Conservation (phyloP, 192 early-diverging fungal genomes). For the Kickxella alabastrina region DNA sequence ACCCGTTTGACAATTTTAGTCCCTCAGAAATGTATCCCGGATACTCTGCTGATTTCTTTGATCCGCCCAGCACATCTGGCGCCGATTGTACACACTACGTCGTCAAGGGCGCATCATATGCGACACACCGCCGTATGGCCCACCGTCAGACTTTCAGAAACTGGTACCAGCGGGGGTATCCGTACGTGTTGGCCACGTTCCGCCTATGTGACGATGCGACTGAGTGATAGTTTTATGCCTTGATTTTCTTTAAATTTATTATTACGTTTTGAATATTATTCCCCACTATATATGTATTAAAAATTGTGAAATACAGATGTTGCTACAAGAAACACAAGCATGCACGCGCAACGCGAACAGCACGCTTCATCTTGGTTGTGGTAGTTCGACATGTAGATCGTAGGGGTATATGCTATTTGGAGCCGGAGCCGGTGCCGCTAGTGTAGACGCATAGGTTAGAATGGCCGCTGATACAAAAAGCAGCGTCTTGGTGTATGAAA, state of each 20-base stretch:
- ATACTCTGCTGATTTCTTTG: conserved; percentile 89
- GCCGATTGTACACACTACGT: conserved; percentile 66
- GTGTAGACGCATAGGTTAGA: not conserved
- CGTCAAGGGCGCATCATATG: conserved; percentile 81
- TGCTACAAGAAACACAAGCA: no score
- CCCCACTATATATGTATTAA: no score
- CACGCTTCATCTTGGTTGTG: conserved; percentile 26
- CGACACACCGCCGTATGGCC: conserved; percentile 75
- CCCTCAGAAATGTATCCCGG: conserved; percentile 74
- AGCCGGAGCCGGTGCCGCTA: not conserved
- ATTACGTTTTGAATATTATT: no score
- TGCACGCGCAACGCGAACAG: no score
- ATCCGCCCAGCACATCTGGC: conserved; percentile 41
- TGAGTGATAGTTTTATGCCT: no score
- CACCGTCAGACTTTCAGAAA: conserved; percentile 73
- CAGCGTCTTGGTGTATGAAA: not conserved
- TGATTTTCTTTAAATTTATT: no score
- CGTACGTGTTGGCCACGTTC: conserved; percentile 79
- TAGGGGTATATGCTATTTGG: conserved; percentile 22
- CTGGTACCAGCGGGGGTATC: conserved; percentile 88
- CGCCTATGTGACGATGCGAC: conserved; percentile 49
- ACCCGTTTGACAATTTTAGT: conserved; percentile 58
- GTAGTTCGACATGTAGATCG: conserved; percentile 32
- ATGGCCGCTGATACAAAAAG: conserved; percentile 2
- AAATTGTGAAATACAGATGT: no score